Evolutionary conservation across 768 basidiomycete genomes (phyloP).

Genomic region (Agaricus subrufescens): DNA sequence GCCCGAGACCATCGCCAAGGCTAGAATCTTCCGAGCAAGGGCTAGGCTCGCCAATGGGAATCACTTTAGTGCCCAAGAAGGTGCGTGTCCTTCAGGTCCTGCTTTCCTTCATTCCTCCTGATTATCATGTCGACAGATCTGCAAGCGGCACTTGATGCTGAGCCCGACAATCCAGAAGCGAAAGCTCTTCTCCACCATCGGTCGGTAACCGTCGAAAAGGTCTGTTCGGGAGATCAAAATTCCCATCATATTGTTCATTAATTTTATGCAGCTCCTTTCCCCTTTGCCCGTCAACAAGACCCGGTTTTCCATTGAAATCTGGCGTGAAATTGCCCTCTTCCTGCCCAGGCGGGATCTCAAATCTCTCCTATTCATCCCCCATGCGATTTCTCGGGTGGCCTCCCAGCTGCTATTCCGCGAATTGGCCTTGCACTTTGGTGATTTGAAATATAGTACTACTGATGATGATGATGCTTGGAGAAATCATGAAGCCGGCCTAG

Average conservation of each 20-base stretch:
- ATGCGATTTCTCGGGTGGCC: constrained; percentile 63
- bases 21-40: constrained; percentile 64
- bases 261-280: constrained; percentile 27
- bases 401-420: constrained; percentile 62
- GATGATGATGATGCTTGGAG: constrained; percentile 14
- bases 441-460: constrained; percentile 18
- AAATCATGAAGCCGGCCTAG: not conserved
- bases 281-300: constrained; percentile 36
- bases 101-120: constrained; percentile 1
- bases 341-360: constrained; percentile 64
- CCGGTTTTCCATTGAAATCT: constrained; percentile 64
- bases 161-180: constrained; percentile 70
- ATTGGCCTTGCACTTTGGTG: constrained; percentile 59
- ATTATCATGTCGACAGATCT: constrained; percentile 41
- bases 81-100: constrained; percentile 25
- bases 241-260: not conserved
- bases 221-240: constrained; percentile 17
- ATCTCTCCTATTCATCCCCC: constrained; percentile 58
- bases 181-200: constrained; percentile 53
- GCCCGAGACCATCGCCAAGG: constrained; percentile 48
- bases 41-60: constrained; percentile 57
- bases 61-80: constrained; percentile 61
- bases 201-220: constrained; percentile 55
- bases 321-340: constrained; percentile 62
- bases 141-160: constrained; percentile 55